phyloP scores from a whole-genome alignment of 192 early-diverging fungal genomes.

The Mortierella antarctica region DNA sequence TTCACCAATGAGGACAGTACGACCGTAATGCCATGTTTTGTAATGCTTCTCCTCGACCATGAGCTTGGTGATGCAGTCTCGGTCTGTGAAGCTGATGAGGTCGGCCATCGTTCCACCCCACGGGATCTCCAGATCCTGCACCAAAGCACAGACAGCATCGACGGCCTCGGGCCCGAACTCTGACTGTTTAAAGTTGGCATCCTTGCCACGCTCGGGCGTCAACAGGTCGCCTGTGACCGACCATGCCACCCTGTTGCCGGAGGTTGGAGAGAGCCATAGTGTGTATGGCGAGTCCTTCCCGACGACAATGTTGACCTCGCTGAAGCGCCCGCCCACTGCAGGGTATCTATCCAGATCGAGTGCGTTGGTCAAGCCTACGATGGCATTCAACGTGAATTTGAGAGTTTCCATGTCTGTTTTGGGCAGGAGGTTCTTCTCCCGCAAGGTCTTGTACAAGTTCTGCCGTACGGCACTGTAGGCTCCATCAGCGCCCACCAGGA shows the following conservation, averaged over 20 bases:
- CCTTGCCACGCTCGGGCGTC: conserved; percentile 17
- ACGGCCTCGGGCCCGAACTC: conserved; percentile 43
- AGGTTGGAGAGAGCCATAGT: conserved; percentile 25
- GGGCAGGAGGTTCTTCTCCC: conserved; percentile 25
- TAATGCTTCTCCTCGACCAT: conserved; percentile 49
- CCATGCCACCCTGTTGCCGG: conserved; percentile 23
- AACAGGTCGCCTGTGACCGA: conserved; percentile 33
- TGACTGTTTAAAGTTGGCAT: conserved; percentile 40
- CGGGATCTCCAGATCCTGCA: conserved; percentile 33
- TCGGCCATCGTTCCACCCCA: conserved; percentile 35
- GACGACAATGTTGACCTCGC: conserved; percentile 14
- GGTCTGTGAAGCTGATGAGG: conserved; percentile 8
- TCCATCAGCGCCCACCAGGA: conserved; percentile 37
- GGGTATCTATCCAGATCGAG: conserved; percentile 17
- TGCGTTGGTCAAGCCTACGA: conserved; percentile 19
- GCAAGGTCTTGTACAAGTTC: conserved; percentile 18
- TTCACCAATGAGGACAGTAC: conserved; percentile 44
- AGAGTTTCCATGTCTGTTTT: conserved; percentile 31
- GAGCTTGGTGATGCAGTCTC: conserved; percentile 34
- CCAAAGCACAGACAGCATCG: conserved; percentile 34
- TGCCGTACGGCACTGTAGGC: conserved; percentile 26
- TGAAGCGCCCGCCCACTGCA: conserved; percentile 1
- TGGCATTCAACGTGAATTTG: conserved; percentile 20
- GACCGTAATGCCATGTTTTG: conserved; percentile 44
- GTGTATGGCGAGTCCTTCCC: conserved; percentile 24